Percentiles rank a stretch among this genome's conserved stretches.
phyloP scores from a whole-genome alignment of 2,329 filamentous ascomycete genomes.

The Mycosphaerelloides madeirae region DNA sequence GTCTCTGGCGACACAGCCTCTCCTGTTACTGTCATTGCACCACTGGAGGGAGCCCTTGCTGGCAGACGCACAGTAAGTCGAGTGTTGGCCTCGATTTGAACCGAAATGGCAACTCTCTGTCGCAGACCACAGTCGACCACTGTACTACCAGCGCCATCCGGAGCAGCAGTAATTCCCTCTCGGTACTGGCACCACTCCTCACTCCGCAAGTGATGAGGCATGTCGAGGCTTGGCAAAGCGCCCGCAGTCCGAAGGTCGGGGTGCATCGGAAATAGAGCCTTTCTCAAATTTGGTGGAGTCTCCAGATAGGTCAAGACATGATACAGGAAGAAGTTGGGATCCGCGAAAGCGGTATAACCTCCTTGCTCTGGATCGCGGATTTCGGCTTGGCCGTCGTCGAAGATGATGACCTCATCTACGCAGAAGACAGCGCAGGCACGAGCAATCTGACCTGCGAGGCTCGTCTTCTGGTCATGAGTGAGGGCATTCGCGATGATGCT shows the following conservation, averaged over 20 bases:
- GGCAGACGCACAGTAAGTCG: conserved; percentile 68
- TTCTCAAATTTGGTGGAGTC: conserved; percentile 75
- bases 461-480: conserved; percentile 70
- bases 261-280: conserved; percentile 70
- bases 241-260: conserved; percentile 71
- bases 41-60: conserved; percentile 32
- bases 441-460: conserved; percentile 68
- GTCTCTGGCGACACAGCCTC: conserved; percentile 56
- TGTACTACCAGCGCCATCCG: conserved; percentile 36
- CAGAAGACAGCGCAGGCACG: conserved; percentile 77
- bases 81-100: conserved; percentile 63
- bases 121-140: conserved; percentile 49
- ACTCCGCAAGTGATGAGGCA: conserved; percentile 74
- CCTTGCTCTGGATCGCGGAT: conserved; percentile 36
- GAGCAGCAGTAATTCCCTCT: conserved; percentile 63
- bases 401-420: conserved; percentile 79
- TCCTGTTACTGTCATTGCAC: conserved; percentile 8
- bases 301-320: conserved; percentile 79
- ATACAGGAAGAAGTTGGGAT: conserved; percentile 74
- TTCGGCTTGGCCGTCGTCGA: conserved; percentile 60
- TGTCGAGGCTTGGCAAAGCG: conserved; percentile 70
- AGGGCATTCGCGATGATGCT: conserved; percentile 69
- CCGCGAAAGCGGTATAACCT: conserved; percentile 61
- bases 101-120: conserved; percentile 49
- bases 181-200: conserved; percentile 76